These are phyloP conservation scores for Mytilinidion resinicola DNA, from an alignment of 495 filamentous ascomycete genomes.

Conservation along the genomic window DNA sequence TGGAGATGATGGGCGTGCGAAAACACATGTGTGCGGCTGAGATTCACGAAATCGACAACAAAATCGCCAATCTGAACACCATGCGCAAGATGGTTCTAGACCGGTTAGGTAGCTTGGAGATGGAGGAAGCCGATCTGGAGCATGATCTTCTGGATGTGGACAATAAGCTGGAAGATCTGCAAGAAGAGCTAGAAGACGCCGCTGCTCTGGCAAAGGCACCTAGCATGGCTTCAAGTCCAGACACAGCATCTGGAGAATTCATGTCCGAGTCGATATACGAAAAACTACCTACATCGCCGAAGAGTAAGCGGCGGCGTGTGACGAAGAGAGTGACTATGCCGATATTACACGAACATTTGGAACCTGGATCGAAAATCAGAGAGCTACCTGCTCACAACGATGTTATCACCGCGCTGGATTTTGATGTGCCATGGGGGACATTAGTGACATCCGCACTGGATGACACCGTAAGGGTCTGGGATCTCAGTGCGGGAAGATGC, in stretches of 20 bases:
- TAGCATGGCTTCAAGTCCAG: slow-evolving; percentile 47
- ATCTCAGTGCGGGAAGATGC: slow-evolving; percentile 86
- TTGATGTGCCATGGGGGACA: slow-evolving; percentile 91
- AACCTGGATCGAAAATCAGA: slow-evolving; percentile 81
- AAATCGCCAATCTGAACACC: slow-evolving; percentile 84
- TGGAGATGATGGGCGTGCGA: slow-evolving; percentile 86
- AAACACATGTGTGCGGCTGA: slow-evolving; percentile 98
- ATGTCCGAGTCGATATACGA: slow-evolving; percentile 98
- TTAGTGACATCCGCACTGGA: slow-evolving; percentile 93
- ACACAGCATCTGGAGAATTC: slow-evolving; percentile 49
- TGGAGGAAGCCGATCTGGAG: slow-evolving; percentile 85
- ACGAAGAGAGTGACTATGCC: slow-evolving; percentile 75
- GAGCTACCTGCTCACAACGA: slow-evolving; percentile 86
- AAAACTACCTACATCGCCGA: slow-evolving; percentile 67
- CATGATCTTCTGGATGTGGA: slow-evolving; percentile 82
- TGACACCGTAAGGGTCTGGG: slow-evolving; percentile 96
- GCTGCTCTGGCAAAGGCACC: slow-evolving; percentile 49
- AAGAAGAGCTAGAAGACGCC: slow-evolving; percentile 67
- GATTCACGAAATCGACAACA: slow-evolving; percentile 94
- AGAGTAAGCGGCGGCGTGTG: slow-evolving; percentile 56
- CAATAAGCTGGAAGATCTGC: slow-evolving; percentile 74
- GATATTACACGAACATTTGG: slow-evolving; percentile 90
- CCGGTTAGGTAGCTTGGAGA: slow-evolving; percentile 79
- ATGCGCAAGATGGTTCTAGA: slow-evolving; percentile 94
- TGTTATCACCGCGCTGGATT: slow-evolving; percentile 83